phyloP scores from a whole-genome alignment of 345 rosid species.

The Kernera saxatilis region DNA sequence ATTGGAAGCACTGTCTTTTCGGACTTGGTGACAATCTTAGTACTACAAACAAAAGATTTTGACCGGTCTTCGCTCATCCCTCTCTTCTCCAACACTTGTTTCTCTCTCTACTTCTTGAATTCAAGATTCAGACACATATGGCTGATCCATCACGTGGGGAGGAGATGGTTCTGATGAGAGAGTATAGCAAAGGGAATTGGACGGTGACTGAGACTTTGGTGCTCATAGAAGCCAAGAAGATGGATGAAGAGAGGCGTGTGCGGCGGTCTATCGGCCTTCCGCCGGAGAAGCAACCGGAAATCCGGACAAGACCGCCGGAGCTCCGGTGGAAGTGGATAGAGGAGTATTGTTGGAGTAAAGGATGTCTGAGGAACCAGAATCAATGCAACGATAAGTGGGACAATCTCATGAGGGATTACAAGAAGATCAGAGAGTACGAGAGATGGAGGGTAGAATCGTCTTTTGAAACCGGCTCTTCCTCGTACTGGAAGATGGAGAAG shows the following conservation, averaged over 20 bases:
- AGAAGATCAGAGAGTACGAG: constrained; percentile 74
- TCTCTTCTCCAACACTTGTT: background rate
- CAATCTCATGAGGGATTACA: constrained; percentile 82
- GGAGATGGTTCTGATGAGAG: constrained; percentile 35
- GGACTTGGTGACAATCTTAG: constrained; percentile 10
- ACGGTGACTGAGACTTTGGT: constrained; percentile 64
- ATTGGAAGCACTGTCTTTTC: constrained; percentile 11
- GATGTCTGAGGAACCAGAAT: constrained; percentile 66
- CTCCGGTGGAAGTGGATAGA: constrained; percentile 93
- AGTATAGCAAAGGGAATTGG: constrained; percentile 81
- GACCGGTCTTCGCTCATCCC: constrained; percentile 19
- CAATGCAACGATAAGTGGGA: constrained; percentile 94
- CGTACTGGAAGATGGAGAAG: constrained; percentile 69
- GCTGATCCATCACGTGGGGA: constrained; percentile 39
- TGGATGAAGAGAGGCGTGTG: constrained; percentile 68
- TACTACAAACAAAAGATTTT: constrained; percentile 6
- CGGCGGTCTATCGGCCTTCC: constrained; percentile 26
- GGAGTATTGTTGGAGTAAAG: constrained; percentile 61
- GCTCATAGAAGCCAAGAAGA: constrained; percentile 65
- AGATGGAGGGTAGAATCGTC: constrained; percentile 22
- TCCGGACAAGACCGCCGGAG: constrained; percentile 40
- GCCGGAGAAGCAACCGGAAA: background rate
- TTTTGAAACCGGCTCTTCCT: constrained; percentile 4
- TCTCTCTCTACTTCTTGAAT: background rate
- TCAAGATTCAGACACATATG: constrained; percentile 8